Conservation (phyloP, 139 green algal genomes). For the Trebouxia sp. region DNA sequence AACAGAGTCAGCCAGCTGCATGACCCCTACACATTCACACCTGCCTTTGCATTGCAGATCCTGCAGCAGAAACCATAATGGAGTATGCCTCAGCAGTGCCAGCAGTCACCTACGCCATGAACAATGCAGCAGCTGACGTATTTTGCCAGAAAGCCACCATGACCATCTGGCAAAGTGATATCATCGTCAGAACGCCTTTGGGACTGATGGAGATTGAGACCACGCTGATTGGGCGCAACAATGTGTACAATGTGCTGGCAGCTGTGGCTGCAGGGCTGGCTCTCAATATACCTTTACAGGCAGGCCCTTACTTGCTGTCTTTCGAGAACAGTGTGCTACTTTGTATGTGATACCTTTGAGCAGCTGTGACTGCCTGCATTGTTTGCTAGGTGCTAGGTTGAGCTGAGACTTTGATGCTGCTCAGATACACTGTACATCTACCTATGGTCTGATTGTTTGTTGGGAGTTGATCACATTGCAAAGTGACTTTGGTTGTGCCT, state of each 20-base stretch:
- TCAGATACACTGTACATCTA: too few species aligned
- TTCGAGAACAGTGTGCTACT: too few species aligned
- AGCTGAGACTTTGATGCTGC: too few species aligned
- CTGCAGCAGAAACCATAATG: conserved; percentile 46
- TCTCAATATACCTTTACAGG: conserved; percentile 47
- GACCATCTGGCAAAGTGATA: conserved; percentile 79
- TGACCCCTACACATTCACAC: neutral
- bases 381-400: too few species aligned
- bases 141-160: conserved; percentile 58
- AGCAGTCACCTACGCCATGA: conserved; percentile 73
- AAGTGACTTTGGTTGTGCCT: too few species aligned
- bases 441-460: too few species aligned
- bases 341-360: too few species aligned
- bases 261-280: conserved; percentile 85
- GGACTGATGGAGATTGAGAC: conserved; percentile 74
- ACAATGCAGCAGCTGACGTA: conserved; percentile 71
- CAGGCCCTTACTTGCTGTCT: neutral
- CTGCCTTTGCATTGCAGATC: conserved; percentile 27
- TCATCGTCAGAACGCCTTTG: conserved; percentile 55
- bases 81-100: conserved; percentile 44
- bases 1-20: neutral
- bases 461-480: too few species aligned
- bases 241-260: conserved; percentile 91
- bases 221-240: conserved; percentile 77
- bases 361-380: too few species aligned